These are phyloP conservation scores for Rhodotorula kratochvilovae DNA, from an alignment of 768 basidiomycete species.

Conservation along the genomic window DNA sequence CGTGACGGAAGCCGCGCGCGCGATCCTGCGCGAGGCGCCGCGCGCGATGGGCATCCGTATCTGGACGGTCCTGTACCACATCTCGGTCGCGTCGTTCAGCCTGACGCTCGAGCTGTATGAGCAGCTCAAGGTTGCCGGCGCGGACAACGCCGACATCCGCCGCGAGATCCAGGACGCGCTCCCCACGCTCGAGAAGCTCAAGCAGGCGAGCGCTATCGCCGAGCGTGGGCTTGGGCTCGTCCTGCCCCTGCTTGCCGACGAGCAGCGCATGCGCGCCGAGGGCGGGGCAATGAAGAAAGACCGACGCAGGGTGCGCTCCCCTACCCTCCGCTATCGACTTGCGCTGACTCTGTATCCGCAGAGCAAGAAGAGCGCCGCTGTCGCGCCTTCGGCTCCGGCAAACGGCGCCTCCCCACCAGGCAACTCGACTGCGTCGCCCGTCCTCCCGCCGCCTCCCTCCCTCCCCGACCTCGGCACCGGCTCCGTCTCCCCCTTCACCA, in stretches of 20 bases:
- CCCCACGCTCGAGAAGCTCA: constrained; percentile 27
- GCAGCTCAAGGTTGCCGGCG: constrained; percentile 18
- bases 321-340: no score
- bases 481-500: background rate
- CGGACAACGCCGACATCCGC: constrained; percentile 28
- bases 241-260: constrained; percentile 29
- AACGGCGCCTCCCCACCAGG: background rate
- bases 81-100: constrained; percentile 29
- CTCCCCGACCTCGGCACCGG: background rate
- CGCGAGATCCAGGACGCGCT: constrained; percentile 22
- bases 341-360: background rate
- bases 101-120: constrained; percentile 37
- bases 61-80: constrained; percentile 32
- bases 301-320: constrained; percentile 10
- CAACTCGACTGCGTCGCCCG: background rate
- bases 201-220: constrained; percentile 25
- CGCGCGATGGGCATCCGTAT: constrained; percentile 7
- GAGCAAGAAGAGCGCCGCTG: background rate
- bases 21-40: constrained; percentile 32
- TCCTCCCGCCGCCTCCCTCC: background rate
- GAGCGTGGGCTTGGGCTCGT: constrained; percentile 32
- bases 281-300: constrained; percentile 2
- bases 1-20: constrained; percentile 29
- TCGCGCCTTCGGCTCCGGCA: background rate
- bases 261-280: constrained; percentile 27